Percentiles rank a stretch among this genome's conserved stretches.
phyloP scores from a whole-genome alignment of 2,329 filamentous ascomycete species.

The Neofusicoccum ribis region DNA sequence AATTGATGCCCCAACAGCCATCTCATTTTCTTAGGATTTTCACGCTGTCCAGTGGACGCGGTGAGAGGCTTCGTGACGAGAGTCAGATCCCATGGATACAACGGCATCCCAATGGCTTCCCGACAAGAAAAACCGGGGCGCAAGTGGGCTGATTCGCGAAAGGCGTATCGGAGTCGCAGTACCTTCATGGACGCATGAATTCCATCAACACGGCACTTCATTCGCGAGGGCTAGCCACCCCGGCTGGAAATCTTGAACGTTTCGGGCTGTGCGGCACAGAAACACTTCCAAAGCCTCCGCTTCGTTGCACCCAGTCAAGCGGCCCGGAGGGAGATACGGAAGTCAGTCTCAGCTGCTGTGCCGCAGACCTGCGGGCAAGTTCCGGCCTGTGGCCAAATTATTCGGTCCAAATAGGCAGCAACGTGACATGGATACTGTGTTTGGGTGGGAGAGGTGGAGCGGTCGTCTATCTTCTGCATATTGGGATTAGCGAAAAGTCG shows the following conservation, averaged over 20 bases:
- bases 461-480: neutral
- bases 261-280: neutral
- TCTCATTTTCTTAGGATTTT: neutral
- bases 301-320: neutral
- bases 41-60: neutral
- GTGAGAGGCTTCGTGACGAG: neutral
- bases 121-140: neutral
- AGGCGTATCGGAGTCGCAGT: neutral
- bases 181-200: neutral
- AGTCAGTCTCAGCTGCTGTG: neutral
- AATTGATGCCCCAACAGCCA: neutral
- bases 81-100: neutral
- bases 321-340: neutral
- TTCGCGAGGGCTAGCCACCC: neutral
- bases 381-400: too few relatives aligned
- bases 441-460: neutral
- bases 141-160: neutral
- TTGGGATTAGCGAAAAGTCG: neutral
- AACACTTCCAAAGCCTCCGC: neutral
- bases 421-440: neutral
- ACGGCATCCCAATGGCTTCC: neutral
- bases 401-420: too few relatives aligned
- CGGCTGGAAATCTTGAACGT: neutral
- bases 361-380: neutral
- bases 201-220: neutral